Percentiles rank a stretch among this genome's conserved stretches.
Evolutionary conservation across 805 yeast species (phyloP).

Genomic region (Alloascoidea hylecoeti): DNA sequence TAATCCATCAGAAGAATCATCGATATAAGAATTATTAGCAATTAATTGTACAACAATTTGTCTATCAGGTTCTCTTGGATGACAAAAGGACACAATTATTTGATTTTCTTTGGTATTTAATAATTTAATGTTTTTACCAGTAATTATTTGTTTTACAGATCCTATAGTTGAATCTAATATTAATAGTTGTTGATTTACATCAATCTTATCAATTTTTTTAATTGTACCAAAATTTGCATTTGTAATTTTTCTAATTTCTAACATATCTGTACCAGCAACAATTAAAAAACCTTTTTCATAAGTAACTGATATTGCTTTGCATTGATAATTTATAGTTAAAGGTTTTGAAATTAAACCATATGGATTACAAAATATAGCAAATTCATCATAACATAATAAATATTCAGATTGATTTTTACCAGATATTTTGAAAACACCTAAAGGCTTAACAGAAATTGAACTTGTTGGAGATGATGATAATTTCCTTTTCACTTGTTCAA

Average conservation of each 20-base stretch:
- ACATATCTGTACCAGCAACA: slow-evolving; percentile 46
- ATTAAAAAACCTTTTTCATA: slow-evolving; percentile 33
- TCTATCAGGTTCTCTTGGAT: slow-evolving; percentile 47
- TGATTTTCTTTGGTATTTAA: slow-evolving; percentile 24
- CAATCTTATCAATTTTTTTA: not conserved
- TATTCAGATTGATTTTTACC: slow-evolving; percentile 19
- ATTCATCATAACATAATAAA: slow-evolving; percentile 53
- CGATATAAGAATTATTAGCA: slow-evolving; percentile 15
- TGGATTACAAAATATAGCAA: slow-evolving; percentile 25
- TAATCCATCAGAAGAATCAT: slow-evolving; percentile 1
- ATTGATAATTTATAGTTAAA: slow-evolving; percentile 25
- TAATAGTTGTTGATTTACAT: not conserved
- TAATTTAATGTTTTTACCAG: slow-evolving; percentile 49
- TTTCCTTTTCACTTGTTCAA: not conserved
- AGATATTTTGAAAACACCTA: slow-evolving; percentile 49
- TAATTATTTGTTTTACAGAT: slow-evolving; percentile 44
- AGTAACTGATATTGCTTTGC: slow-evolving; percentile 18
- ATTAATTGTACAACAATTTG: slow-evolving; percentile 37
- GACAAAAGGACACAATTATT: slow-evolving; percentile 36
- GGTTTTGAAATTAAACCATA: slow-evolving; percentile 20
- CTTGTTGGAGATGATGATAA: not conserved
- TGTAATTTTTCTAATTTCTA: slow-evolving; percentile 54
- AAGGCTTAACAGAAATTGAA: slow-evolving; percentile 23
- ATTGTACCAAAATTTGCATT: slow-evolving; percentile 28
- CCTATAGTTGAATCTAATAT: not conserved